Evolutionary conservation across 805 yeast species (phyloP), one percentile per base, ranked within the genome.

Genomic region (Cyberlindnera subsufficiens): DNA sequence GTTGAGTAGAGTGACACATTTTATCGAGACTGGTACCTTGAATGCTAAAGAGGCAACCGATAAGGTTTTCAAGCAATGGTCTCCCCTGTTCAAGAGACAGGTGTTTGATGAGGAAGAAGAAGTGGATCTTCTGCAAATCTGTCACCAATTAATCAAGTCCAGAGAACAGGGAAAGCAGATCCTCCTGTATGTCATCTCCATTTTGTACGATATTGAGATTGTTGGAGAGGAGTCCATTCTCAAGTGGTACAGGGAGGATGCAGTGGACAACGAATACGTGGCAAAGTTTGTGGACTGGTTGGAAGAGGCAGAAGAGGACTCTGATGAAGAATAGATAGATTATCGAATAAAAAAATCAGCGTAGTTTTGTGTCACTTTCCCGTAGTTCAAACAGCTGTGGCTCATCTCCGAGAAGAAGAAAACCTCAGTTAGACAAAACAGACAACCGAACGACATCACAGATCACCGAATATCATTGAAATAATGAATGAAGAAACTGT

Each of bases 271-370:
- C 13, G 68, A 66, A 22, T 69, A 77, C 50, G 80, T 87, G 3
- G 75, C 66, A 8, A 82, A 80, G 61, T 91, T 91, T 81, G 73
- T 91, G 17, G 86, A 81, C 16, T 90, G 97, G 97, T 72, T 91
- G 45, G 75, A 75, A 54, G 86, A 80, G 37, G 97, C 96, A 1
- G 83, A 77, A 45, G 81, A 75, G 52, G 83, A 78, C 50, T 64
- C 73, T 9, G 81, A 72, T 35, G 84, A 77, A 48, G 88, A 80
- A 32, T 43, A 29, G 37, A 34, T 16, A 32, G n/a, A 15, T 22
- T 4, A 22, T 22, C 27, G 11, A 22, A 22, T 22, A 22, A 22
- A 22, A 22, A 22, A 22, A 22, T 22, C 11, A 9, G 11, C 10
- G 11, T 22, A 22, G 6, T 22, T 22, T 22, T 22, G 27, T 22